Conservation (phyloP, 305 asterid species). For the Solanum hybrid region DNA sequence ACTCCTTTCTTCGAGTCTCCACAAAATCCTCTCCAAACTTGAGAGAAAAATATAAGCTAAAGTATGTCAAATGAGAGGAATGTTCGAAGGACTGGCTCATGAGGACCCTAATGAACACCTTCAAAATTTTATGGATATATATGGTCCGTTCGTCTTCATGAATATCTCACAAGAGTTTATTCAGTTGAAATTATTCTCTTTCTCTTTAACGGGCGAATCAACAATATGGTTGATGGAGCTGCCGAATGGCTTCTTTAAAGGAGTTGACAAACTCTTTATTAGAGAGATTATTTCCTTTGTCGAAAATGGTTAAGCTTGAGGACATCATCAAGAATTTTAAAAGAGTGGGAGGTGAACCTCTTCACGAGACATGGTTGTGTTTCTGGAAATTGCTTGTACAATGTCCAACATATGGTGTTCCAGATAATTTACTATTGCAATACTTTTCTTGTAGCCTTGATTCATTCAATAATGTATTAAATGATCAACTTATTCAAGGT, state of each 20-base stretch:
- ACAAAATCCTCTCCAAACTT: too few species aligned
- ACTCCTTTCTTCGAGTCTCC: too few species aligned
- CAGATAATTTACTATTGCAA: background rate
- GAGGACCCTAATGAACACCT: background rate
- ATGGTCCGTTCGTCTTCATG: background rate
- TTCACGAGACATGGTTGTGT: background rate
- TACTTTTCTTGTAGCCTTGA: background rate
- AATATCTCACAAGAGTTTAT: background rate
- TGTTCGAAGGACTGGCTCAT: too few species aligned
- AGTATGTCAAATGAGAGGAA: too few species aligned
- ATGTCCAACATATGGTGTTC: background rate
- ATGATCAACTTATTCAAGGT: background rate
- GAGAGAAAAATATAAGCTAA: too few species aligned
- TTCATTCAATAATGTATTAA: background rate
- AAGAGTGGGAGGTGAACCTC: background rate
- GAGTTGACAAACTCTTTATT: background rate
- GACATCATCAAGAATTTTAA: background rate
- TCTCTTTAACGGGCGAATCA: background rate
- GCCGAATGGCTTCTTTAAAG: background rate
- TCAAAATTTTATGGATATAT: background rate
- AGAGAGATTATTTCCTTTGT: background rate
- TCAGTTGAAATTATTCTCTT: background rate
- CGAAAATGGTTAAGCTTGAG: background rate
- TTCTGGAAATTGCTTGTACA: background rate
- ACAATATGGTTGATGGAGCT: background rate